Conservation (phyloP, 2,329 filamentous ascomycete genomes). For the Leptographium wingfieldii region DNA sequence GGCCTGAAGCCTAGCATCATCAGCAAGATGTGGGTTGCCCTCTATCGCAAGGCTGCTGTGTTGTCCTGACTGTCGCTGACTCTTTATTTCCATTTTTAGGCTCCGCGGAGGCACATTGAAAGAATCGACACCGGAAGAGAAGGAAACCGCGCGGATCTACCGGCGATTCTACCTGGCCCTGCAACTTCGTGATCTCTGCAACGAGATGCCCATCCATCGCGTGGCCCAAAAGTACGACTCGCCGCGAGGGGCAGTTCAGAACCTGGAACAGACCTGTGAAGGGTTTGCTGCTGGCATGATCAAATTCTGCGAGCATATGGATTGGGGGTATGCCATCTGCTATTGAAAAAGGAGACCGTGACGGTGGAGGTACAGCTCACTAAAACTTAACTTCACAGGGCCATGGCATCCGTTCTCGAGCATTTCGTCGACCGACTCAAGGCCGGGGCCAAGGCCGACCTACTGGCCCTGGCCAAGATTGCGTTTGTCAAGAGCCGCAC, state of each 20-base stretch:
- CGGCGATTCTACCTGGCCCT: slow-evolving; percentile 62
- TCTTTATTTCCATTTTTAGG: slow-evolving; percentile 25
- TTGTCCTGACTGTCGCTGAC: neutral
- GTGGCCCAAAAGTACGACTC: slow-evolving; percentile 60
- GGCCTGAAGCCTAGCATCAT: slow-evolving; percentile 56
- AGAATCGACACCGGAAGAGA: slow-evolving; percentile 48
- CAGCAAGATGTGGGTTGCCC: slow-evolving; percentile 45
- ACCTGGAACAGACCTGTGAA: slow-evolving; percentile 59
- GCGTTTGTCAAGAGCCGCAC: slow-evolving; percentile 68
- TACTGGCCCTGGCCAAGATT: slow-evolving; percentile 58
- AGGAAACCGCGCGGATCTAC: slow-evolving; percentile 50
- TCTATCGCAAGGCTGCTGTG: neutral
- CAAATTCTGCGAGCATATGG: slow-evolving; percentile 68
- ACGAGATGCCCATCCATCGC: slow-evolving; percentile 57
- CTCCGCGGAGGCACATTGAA: slow-evolving; percentile 53
- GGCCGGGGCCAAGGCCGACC: slow-evolving; percentile 57
- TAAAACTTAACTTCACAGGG: slow-evolving; percentile 24
- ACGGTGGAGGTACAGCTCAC: neutral
- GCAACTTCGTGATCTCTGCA: slow-evolving; percentile 67
- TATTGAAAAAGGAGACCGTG: neutral
- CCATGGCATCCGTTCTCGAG: slow-evolving; percentile 58
- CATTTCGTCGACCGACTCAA: slow-evolving; percentile 64
- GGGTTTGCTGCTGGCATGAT: slow-evolving; percentile 70
- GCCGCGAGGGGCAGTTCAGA: slow-evolving; percentile 59
- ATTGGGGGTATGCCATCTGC: slow-evolving; percentile 42